Conservation (phyloP, 1,284 basidiomycete species). For the Leccinum variabile region DNA sequence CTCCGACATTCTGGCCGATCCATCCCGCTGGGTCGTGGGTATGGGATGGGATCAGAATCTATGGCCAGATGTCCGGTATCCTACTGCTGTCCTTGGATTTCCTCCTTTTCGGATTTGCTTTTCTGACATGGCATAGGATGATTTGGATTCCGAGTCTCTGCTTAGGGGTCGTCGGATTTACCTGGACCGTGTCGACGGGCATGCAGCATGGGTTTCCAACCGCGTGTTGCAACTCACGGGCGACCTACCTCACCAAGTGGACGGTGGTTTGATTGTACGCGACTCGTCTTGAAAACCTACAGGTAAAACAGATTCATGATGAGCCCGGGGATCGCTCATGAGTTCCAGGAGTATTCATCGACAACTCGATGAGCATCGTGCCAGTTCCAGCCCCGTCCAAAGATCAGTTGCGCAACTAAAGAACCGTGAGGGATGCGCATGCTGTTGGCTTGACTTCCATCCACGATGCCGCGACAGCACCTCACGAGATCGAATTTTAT, state of each 20-base stretch:
- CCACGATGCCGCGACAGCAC: slow-evolving; percentile 72
- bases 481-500: slow-evolving; percentile 63
- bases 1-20: slow-evolving; percentile 53
- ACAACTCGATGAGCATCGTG: slow-evolving; percentile 72
- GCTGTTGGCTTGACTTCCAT: slow-evolving; percentile 78
- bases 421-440: slow-evolving; percentile 66
- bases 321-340: background rate
- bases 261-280: slow-evolving; percentile 78
- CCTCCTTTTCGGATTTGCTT: background rate
- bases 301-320: slow-evolving; percentile 43
- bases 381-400: slow-evolving; percentile 65
- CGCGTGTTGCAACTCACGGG: slow-evolving; percentile 64
- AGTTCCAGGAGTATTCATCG: slow-evolving; percentile 61
- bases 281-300: slow-evolving; percentile 67
- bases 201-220: slow-evolving; percentile 84
- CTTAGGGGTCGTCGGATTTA: slow-evolving; percentile 68
- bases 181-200: slow-evolving; percentile 75
- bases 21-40: slow-evolving; percentile 75
- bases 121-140: slow-evolving; percentile 41
- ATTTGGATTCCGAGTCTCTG: slow-evolving; percentile 61
- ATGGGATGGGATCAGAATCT: slow-evolving; percentile 93
- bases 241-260: slow-evolving; percentile 53
- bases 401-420: slow-evolving; percentile 53
- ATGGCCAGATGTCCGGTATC: slow-evolving; percentile 69
- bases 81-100: slow-evolving; percentile 63